phyloP scores from a whole-genome alignment of 805 yeast species.

The Candida schatavii region DNA sequence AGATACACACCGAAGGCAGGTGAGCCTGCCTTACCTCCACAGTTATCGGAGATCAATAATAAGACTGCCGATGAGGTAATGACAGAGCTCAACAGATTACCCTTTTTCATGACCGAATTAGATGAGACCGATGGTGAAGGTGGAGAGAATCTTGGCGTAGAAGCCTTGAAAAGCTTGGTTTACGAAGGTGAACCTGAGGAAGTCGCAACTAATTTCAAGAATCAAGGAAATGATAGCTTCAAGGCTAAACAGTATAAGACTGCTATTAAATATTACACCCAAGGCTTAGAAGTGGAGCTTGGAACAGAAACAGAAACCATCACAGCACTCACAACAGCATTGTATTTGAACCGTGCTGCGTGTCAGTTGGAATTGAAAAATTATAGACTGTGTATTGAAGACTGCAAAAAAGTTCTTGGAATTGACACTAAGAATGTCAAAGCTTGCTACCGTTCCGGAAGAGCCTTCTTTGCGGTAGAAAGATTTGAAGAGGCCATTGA shows the following conservation, averaged over 20 bases:
- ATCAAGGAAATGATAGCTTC: slow-evolving; percentile 89
- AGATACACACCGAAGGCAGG: slow-evolving; percentile 46
- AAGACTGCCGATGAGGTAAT: slow-evolving; percentile 75
- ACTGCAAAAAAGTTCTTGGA: slow-evolving; percentile 69
- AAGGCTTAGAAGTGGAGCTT: slow-evolving; percentile 73
- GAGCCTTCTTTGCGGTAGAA: slow-evolving; percentile 69
- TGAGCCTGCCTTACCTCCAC: slow-evolving; percentile 81
- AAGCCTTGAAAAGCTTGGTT: slow-evolving; percentile 87
- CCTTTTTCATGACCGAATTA: slow-evolving; percentile 89
- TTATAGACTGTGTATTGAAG: slow-evolving; percentile 82
- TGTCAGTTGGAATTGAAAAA: slow-evolving; percentile 84
- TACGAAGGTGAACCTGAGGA: slow-evolving; percentile 96
- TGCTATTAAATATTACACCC: slow-evolving; percentile 76
- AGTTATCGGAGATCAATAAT: slow-evolving; percentile 58
- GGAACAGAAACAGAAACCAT: slow-evolving; percentile 19
- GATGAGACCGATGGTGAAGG: slow-evolving; percentile 76
- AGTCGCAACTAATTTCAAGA: slow-evolving; percentile 82
- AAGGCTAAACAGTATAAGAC: slow-evolving; percentile 65
- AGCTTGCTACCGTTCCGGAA: slow-evolving; percentile 83
- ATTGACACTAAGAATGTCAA: slow-evolving; percentile 70
- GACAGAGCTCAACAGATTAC: slow-evolving; percentile 75
- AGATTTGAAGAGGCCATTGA: slow-evolving; percentile 70
- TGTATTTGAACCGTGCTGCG: slow-evolving; percentile 83
- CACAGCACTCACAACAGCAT: slow-evolving; percentile 52
- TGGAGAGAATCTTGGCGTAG: slow-evolving; percentile 71